phyloP scores from a whole-genome alignment of 1,139 yeast species.

The Pneumocystis wakefieldiae region DNA sequence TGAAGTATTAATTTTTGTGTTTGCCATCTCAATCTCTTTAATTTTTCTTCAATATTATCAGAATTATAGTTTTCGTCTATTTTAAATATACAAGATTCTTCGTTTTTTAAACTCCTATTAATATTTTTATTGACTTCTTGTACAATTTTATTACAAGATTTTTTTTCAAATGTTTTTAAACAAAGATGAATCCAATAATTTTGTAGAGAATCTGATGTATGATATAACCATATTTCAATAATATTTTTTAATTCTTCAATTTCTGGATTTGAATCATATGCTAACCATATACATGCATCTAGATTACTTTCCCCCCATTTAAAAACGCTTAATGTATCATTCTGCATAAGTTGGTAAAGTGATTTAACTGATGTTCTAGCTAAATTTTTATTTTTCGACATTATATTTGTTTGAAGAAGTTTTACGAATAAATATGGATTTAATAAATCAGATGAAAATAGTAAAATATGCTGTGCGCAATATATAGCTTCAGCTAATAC shows the following conservation, averaged over 20 bases:
- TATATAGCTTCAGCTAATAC: slow-evolving; percentile 25
- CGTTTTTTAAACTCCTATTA: slow-evolving; percentile 22
- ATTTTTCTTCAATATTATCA: slow-evolving; percentile 19
- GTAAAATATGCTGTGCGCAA: slow-evolving; percentile 20
- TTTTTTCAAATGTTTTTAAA: slow-evolving; percentile 24
- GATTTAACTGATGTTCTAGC: slow-evolving; percentile 26
- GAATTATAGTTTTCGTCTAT: slow-evolving; percentile 14
- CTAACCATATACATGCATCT: slow-evolving; percentile 8
- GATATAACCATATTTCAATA: slow-evolving; percentile 25
- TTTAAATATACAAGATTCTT: slow-evolving; percentile 34
- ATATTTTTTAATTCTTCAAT: slow-evolving; percentile 19
- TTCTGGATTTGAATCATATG: background rate
- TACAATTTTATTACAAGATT: slow-evolving; percentile 15
- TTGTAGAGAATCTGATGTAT: slow-evolving; percentile 22
- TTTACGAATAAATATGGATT: slow-evolving; percentile 19
- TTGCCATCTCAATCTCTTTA: slow-evolving; percentile 43
- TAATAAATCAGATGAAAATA: slow-evolving; percentile 22
- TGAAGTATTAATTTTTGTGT: slow-evolving; percentile 49
- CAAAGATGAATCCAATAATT: slow-evolving; percentile 26
- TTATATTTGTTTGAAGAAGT: slow-evolving; percentile 19
- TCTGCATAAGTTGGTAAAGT: slow-evolving; percentile 21
- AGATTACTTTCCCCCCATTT: slow-evolving; percentile 1
- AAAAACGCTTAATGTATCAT: background rate
- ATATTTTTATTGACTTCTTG: slow-evolving; percentile 23
- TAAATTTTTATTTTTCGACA: slow-evolving; percentile 22